phyloP scores from a whole-genome alignment of 2,329 filamentous ascomycete genomes.

The Diaporthe citri region DNA sequence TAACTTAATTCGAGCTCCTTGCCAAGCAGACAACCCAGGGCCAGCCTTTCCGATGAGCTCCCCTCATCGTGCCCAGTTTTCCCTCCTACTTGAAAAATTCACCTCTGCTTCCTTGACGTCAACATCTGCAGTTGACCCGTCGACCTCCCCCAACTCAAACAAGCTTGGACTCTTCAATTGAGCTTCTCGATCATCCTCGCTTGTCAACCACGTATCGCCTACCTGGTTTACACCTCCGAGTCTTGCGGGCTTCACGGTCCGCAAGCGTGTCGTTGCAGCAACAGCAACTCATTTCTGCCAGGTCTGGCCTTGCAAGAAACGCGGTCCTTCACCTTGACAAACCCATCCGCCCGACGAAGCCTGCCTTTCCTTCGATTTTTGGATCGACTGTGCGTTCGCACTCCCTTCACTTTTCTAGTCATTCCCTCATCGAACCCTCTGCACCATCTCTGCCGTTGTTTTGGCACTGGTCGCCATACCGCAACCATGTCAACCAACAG shows the following conservation, averaged over 20 bases:
- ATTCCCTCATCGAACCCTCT: not conserved
- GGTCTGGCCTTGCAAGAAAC: not conserved
- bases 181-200: not conserved
- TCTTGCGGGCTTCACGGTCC: not conserved
- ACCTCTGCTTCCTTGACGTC: not conserved
- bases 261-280: not conserved
- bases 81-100: not conserved
- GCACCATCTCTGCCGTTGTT: not conserved
- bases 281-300: not conserved
- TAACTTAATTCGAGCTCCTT: not conserved
- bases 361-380: not conserved
- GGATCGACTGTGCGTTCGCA: not conserved
- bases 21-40: not conserved
- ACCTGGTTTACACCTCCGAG: not conserved
- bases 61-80: not conserved
- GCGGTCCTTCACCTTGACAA: not conserved
- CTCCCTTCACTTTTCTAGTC: not conserved
- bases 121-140: not conserved
- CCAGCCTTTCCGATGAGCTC: not conserved
- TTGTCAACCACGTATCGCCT: not conserved
- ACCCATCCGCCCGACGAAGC: not conserved
- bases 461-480: not conserved
- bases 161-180: not conserved
- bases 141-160: not conserved
- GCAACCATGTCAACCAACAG: slow-evolving; percentile 9